Base-by-base conservation (phyloP, 139 green algal genomes). In the Chlamydomonas sphaeroides region DNA sequence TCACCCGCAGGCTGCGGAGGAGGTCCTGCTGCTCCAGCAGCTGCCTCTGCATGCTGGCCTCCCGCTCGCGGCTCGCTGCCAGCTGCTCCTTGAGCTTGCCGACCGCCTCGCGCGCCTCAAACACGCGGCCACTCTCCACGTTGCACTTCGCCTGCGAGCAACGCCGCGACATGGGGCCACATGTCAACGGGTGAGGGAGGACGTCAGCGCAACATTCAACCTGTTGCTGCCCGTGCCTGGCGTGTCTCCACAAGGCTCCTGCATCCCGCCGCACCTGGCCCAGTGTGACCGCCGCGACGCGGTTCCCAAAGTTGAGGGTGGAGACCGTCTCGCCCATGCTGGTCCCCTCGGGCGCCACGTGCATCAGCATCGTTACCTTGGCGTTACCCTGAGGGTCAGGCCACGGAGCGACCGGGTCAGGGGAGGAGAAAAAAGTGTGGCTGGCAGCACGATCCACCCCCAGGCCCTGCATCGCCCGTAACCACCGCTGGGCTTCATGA, bases 331-430 rank as follows among this genome's bases (percentile, higher is more conserved):
- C 95, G 48, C 87, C 79, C 49, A 84, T 79, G 32, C 89, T 95
- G 25, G 57, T 90, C n/a, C 51, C 79, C 90, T 98, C 95, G 1
- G 95, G 95, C 45, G 92, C 88, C 28, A 98, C 85, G 84, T 98
- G 95, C 84, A 98, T 93, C 86, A 98, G 97, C 95, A 98, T 98
- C 93, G 97, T 96, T 23, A 89, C 85, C 83, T 91, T 91, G 39
- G 93, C 94, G 56, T 96, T 84, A 14, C 59, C 59, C 26, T 62
- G 53, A n/a, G n/a, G n/a, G n/a, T n/a, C n/a, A n/a, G n/a, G n/a
- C n/a, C n/a, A n/a, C n/a, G n/a, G n/a, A n/a, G n/a, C n/a, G n/a
- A n/a, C n/a, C n/a, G n/a, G n/a, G n/a, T n/a, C n/a, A n/a, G n/a
- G n/a, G n/a, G n/a, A n/a, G n/a, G n/a, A n/a, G n/a, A n/a, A n/a